Conservation (phyloP, 768 basidiomycete species). For the Lactarius psammicola region DNA sequence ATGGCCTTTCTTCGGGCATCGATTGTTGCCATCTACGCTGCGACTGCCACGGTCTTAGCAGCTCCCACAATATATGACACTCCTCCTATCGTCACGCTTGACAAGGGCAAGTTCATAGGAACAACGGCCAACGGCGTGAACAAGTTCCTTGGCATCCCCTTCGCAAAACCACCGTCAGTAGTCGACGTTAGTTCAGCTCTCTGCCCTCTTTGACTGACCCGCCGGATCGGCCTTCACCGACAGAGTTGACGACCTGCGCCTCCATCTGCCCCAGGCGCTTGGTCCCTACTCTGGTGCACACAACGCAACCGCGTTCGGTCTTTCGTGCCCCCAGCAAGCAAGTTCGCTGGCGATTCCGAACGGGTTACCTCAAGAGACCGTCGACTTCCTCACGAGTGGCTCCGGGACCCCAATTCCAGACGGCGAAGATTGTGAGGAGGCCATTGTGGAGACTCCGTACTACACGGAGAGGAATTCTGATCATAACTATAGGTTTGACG, state of each 20-base stretch:
- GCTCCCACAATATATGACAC: too few relatives aligned
- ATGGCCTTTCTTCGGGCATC: too few relatives aligned
- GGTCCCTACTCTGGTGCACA: slow-evolving; percentile 23
- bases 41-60: too few relatives aligned
- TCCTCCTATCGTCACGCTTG: too few relatives aligned
- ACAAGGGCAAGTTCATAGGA: slow-evolving; percentile 36
- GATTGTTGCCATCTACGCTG: too few relatives aligned
- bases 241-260: slow-evolving; percentile 39
- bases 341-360: too few relatives aligned
- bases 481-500: slow-evolving; percentile 23
- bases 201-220: background rate
- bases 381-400: too few relatives aligned
- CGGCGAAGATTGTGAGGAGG: too few relatives aligned
- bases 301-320: slow-evolving; percentile 26
- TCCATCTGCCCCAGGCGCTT: slow-evolving; percentile 36
- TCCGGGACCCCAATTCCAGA: too few relatives aligned
- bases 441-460: background rate
- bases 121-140: slow-evolving; percentile 29
- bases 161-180: slow-evolving; percentile 40
- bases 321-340: slow-evolving; percentile 30
- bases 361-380: too few relatives aligned
- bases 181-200: background rate
- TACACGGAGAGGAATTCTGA: background rate
- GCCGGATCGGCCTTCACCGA: too few relatives aligned
- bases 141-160: slow-evolving; percentile 43